Conservation (phyloP, 805 yeast genomes). For the Kazachstania psychrophila region DNA sequence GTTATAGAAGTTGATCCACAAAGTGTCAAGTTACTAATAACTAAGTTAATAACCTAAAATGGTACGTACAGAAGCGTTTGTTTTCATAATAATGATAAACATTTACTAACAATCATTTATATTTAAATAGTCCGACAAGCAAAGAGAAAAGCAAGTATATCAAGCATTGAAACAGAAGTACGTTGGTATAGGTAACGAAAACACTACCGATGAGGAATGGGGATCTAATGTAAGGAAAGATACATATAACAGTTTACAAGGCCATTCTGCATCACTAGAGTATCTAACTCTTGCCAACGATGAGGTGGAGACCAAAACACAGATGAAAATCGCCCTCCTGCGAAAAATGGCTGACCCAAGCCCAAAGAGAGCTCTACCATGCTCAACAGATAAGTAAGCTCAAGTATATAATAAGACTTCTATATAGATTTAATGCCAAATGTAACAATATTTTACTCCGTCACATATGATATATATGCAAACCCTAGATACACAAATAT, state of each 20-base stretch:
- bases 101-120: not conserved
- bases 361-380: too few species aligned
- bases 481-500: too few species aligned
- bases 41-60: too few species aligned
- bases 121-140: slow-evolving; percentile 49
- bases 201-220: slow-evolving; percentile 65
- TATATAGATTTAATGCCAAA: too few species aligned
- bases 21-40: too few species aligned
- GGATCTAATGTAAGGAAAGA: slow-evolving; percentile 38
- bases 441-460: too few species aligned
- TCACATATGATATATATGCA: too few species aligned
- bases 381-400: too few species aligned
- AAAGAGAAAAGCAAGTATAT: slow-evolving; percentile 49
- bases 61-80: not conserved
- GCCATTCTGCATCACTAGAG: slow-evolving; percentile 25
- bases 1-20: too few species aligned
- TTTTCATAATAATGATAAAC: not conserved
- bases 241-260: slow-evolving; percentile 21
- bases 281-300: slow-evolving; percentile 21
- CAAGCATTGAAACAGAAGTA: slow-evolving; percentile 51
- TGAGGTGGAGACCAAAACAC: slow-evolving; percentile 12
- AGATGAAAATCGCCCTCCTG: slow-evolving; percentile 20
- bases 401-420: too few species aligned
- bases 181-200: slow-evolving; percentile 68
- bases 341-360: slow-evolving; percentile 20